Base-by-base conservation (phyloP, 345 rosid species). In the Citrus medica region DNA sequence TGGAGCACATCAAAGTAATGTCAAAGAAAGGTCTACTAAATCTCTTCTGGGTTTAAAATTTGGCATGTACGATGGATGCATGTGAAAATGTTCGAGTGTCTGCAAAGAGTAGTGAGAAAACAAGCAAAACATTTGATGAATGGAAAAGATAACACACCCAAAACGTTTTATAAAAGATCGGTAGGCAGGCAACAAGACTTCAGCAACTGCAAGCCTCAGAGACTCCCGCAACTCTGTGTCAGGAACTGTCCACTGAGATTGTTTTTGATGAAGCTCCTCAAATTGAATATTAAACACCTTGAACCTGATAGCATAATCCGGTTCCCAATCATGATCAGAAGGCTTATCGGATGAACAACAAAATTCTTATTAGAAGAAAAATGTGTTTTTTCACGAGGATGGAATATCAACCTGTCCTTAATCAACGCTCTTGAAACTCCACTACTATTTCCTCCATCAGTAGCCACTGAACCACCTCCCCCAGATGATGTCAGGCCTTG, bases 401-500 rank as follows among this genome's bases (percentile, higher is more conserved):
- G 48, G 33, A 4, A 76, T 46, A 46, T 35, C 68, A 59, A 92
- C 98, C 99, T 92, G 74, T 96, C 99, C 87, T 94, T 96, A 48
- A 96, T 77, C 86, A 94, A 79, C 65, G 89, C 93, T 87, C 93
- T 90, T 56, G 99, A 96, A 80, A 89, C 99, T 71, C 98, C 93
- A 69, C 99, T 96, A 82, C 97, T 92, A 79, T 84, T 91, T 85
- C 99, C 91, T 64, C 90, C 87, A 67, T 90, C 94, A 78, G 86
- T 87, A 74, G 91, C 88, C 30, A 84, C 87, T 71, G 84, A 25
- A 86, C 92, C 88, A 72, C 98, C 90, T 80, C 98, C 97, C 35
- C 97, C 99, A n/a, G 99, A 96, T 82, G 99, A 89, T 13, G 98
- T 85, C 74, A 96, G 72, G 62, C 99, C 98, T 92, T 94, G 98